These are phyloP conservation scores for Psilocybe cubensis DNA, from an alignment of 768 basidiomycete species.

Conservation along the genomic window DNA sequence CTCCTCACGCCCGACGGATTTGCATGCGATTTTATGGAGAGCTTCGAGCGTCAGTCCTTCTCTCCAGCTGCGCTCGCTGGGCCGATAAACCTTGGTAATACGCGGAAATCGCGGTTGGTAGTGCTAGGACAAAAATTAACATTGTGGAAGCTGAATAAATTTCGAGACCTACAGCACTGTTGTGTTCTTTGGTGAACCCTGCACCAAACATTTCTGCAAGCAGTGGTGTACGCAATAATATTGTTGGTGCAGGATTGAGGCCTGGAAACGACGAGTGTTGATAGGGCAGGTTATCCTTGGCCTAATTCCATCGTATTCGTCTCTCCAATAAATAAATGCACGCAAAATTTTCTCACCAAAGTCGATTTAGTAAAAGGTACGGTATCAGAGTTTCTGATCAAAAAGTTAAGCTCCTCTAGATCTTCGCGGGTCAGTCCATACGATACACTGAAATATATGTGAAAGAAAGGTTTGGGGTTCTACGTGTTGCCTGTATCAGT, in stretches of 20 bases:
- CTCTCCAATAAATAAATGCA: not conserved
- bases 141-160: not conserved
- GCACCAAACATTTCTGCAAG: slow-evolving; percentile 80
- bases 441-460: slow-evolving; percentile 74
- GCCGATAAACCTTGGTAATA: slow-evolving; percentile 68
- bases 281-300: slow-evolving; percentile 47
- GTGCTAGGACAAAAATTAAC: slow-evolving; percentile 43
- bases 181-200: slow-evolving; percentile 74
- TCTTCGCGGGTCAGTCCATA: slow-evolving; percentile 73
- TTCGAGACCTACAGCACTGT: slow-evolving; percentile 50
- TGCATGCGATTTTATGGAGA: slow-evolving; percentile 58
- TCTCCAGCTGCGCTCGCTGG: slow-evolving; percentile 65
- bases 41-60: slow-evolving; percentile 53
- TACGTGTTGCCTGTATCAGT: not conserved
- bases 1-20: slow-evolving; percentile 55
- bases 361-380: slow-evolving; percentile 23
- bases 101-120: slow-evolving; percentile 88
- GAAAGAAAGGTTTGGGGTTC: slow-evolving; percentile 54
- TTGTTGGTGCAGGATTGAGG: slow-evolving; percentile 51
- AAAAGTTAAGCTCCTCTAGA: slow-evolving; percentile 75
- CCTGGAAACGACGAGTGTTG: slow-evolving; percentile 52
- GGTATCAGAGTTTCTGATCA: slow-evolving; percentile 50
- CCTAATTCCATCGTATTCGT: too few species aligned
- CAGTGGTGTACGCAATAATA: slow-evolving; percentile 64
- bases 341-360: not conserved